Evolutionary conservation across 805 yeast species (phyloP).

Genomic region (Kregervanrija pseudodelftensis): DNA sequence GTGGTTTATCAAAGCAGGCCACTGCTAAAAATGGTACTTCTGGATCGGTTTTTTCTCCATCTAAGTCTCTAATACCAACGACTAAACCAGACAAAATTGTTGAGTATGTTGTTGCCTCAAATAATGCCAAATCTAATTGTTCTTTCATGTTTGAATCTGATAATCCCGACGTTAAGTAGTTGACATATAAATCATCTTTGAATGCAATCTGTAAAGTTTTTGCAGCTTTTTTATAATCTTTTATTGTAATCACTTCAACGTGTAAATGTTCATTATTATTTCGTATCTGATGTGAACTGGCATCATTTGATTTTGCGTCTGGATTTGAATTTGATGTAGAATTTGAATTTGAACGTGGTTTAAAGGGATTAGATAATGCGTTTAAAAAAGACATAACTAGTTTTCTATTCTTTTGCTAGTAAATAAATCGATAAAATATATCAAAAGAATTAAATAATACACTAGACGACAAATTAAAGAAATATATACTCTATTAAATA

Average conservation of each 20-base stretch:
- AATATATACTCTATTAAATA: no score
- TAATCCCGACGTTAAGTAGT: slow-evolving; percentile 40
- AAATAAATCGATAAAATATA: no score
- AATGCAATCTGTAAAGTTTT: slow-evolving; percentile 46
- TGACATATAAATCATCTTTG: slow-evolving; percentile 46
- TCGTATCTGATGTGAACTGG: background rate
- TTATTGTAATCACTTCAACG: slow-evolving; percentile 27
- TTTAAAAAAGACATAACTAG: no score
- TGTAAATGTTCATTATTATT: slow-evolving; percentile 7
- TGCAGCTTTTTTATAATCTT: slow-evolving; percentile 50
- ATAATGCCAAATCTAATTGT: slow-evolving; percentile 41
- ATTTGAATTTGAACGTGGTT: no score
- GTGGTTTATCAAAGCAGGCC: slow-evolving; percentile 40
- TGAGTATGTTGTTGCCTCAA: slow-evolving; percentile 47
- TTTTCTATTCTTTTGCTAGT: no score
- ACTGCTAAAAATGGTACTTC: slow-evolving; percentile 44
- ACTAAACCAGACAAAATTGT: slow-evolving; percentile 43
- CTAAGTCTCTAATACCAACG: slow-evolving; percentile 43
- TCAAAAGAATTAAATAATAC: no score
- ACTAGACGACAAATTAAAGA: no score
- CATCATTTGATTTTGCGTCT: no score
- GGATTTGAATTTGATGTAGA: no score
- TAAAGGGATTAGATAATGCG: no score
- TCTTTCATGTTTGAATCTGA: slow-evolving; percentile 29
- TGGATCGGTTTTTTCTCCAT: slow-evolving; percentile 34